Evolutionary conservation across 2,329 filamentous ascomycete species (phyloP), one percentile per base, ranked within the genome.

Genomic region (Calonectria hawksworthii): DNA sequence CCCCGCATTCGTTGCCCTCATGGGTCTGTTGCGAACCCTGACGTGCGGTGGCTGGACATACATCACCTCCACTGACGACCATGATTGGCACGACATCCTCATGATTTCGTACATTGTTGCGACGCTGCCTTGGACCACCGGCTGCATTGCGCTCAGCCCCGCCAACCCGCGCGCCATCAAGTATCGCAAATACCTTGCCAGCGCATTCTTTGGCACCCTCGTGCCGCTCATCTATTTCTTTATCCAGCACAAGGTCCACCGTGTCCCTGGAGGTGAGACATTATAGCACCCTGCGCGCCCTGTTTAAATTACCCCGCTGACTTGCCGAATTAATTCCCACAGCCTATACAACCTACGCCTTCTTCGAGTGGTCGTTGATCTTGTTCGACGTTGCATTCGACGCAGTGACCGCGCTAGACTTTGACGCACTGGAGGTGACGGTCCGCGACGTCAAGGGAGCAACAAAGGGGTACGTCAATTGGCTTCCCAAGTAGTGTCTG

Each of bases 41-140:
- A 98, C 96, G 5, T 99, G 97, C 83, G 97, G 96, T 80, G 97
- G 97, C 74, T 99, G 97, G 96, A 98, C 97, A 68, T 99, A 99
- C 85, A 93, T 99, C 75, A 99, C 97, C 32, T 99, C 97, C 76
- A 99, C 97, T 54, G 97, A 99, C 84, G 95, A 99, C 84, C 97
- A 99, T 85, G 93, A 98, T 86, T 99, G 96, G 96, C 97, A 99
- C 85, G 97, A 99, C 83, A 96, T 99, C 76, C 96, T 99, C 85
- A 99, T 99, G 97, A 98, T 99, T 80, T 98, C 96, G 18, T 99
- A 99, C 85, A 89, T 99, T 71, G 93, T 99, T 59, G 94, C 95
- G 41, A 99, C 97, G 3, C 89, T 99, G 69, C 97, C 97, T 2
- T 99, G 97, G 97, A 99, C 96, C 2, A 85, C 95, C 63, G 97